Conservation (phyloP, 148 eudicot species). For the Chenopodium suecicum region DNA sequence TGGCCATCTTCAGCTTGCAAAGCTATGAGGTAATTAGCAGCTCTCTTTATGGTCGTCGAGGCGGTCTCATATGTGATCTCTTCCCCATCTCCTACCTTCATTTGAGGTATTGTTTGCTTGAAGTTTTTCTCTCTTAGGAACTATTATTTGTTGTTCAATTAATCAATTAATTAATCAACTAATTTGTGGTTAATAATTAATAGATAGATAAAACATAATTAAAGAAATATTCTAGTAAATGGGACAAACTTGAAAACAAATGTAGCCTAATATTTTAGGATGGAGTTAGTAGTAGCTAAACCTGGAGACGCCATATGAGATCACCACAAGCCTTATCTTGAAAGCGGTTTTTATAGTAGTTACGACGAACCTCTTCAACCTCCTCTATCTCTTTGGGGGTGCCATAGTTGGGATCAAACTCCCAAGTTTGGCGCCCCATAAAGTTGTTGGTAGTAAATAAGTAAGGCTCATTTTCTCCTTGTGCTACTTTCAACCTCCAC, state of each 20-base stretch:
- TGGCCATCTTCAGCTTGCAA: conserved; percentile 59
- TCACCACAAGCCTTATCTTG: conserved; percentile 38
- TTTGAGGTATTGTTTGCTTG: conserved; percentile 39
- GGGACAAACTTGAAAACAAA: too few species aligned
- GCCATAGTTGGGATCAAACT: conserved; percentile 47
- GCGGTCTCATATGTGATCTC: conserved; percentile 40
- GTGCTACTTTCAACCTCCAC: conserved; percentile 53
- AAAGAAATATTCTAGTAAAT: too few species aligned
- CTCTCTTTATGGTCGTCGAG: conserved; percentile 38
- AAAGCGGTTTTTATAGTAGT: conserved; percentile 33
- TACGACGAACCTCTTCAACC: conserved; percentile 40
- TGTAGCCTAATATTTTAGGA: too few species aligned
- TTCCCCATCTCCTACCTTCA: conserved; percentile 46
- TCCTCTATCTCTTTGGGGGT: conserved; percentile 37
- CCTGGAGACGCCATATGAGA: conserved; percentile 49
- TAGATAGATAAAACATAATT: too few species aligned
- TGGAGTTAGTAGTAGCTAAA: background rate
- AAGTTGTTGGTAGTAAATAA: conserved; percentile 39
- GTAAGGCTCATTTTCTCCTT: conserved; percentile 33
- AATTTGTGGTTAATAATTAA: too few species aligned
- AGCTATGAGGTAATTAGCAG: conserved; percentile 27
- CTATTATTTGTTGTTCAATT: conserved; percentile 18
- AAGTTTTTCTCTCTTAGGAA: conserved; percentile 43
- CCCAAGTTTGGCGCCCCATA: conserved; percentile 52
- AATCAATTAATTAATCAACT: background rate